phyloP scores from a whole-genome alignment of 2,329 filamentous ascomycete genomes.

The Gaeumannomyces sp. region DNA sequence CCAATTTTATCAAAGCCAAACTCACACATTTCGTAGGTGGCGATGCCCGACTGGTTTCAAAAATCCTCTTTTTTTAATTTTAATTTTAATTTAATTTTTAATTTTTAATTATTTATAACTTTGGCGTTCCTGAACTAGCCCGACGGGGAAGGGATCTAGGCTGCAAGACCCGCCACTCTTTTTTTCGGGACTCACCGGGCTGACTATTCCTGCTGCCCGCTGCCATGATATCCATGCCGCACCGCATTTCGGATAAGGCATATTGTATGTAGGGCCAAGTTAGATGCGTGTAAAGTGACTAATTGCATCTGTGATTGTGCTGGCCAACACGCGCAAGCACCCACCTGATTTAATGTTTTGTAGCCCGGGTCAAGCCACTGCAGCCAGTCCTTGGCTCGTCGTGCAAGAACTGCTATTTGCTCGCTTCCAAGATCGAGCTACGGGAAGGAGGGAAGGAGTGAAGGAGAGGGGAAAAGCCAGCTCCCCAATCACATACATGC shows the following conservation, averaged over 20 bases:
- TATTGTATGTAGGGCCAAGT: not conserved
- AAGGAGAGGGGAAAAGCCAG: not conserved
- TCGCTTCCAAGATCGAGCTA: no score
- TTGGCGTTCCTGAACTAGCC: constrained; percentile 3
- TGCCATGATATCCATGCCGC: not conserved
- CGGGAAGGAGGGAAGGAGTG: constrained; percentile 3
- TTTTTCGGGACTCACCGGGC: not conserved
- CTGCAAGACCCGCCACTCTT: constrained; percentile 11
- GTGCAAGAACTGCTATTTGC: not conserved
- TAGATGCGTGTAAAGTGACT: not conserved
- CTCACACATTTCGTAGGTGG: not conserved
- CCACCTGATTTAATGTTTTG: no score
- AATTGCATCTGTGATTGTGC: not conserved
- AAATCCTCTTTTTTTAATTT: no score
- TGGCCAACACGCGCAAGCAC: not conserved
- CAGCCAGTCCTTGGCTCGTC: not conserved
- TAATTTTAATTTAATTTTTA: no score
- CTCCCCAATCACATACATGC: not conserved
- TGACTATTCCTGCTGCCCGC: no score
- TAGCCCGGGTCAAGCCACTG: not conserved
- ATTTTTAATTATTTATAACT: no score
- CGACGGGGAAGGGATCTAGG: constrained; percentile 8
- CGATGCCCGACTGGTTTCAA: no score
- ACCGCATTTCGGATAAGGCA: not conserved
- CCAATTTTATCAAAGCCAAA: no score